These are phyloP conservation scores for Trichoderma erinaceum DNA, from an alignment of 495 filamentous ascomycete genomes.

Conservation along the genomic window DNA sequence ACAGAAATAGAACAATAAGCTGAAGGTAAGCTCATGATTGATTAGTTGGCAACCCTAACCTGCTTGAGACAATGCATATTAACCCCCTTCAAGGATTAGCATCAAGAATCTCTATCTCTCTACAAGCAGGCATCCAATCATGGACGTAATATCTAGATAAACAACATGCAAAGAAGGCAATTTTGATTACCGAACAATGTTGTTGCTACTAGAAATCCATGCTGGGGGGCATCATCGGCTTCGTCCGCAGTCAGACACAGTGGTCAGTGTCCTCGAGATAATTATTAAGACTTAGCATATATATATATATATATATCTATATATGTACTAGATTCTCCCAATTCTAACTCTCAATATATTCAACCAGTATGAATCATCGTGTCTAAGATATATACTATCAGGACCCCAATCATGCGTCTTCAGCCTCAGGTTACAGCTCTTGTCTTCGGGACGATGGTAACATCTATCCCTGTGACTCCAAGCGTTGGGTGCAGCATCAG, in stretches of 20 bases:
- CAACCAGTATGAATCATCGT: background rate
- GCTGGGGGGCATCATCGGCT: too few relatives aligned
- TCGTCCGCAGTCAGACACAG: too few relatives aligned
- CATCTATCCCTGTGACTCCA: background rate
- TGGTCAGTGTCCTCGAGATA: too few relatives aligned
- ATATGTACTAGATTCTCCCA: background rate
- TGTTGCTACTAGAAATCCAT: too few relatives aligned
- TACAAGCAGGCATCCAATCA: slow-evolving; percentile 1
- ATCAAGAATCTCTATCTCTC: background rate
- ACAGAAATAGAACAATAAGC: background rate
- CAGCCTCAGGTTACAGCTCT: slow-evolving; percentile 1
- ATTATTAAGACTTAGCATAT: too few relatives aligned
- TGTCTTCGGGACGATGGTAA: background rate
- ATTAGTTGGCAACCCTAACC: background rate
- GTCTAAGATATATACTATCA: background rate
- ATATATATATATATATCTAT: too few relatives aligned
- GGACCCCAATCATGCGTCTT: background rate
- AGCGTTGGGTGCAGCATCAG: background rate
- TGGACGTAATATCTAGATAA: background rate
- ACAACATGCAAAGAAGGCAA: background rate
- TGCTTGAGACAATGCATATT: background rate
- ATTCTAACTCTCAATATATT: background rate
- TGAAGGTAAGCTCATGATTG: background rate
- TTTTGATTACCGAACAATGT: too few relatives aligned
- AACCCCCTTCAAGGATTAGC: background rate